Conservation (phyloP, 1,284 basidiomycete species). For the Austroboletus novae-zelandiae region DNA sequence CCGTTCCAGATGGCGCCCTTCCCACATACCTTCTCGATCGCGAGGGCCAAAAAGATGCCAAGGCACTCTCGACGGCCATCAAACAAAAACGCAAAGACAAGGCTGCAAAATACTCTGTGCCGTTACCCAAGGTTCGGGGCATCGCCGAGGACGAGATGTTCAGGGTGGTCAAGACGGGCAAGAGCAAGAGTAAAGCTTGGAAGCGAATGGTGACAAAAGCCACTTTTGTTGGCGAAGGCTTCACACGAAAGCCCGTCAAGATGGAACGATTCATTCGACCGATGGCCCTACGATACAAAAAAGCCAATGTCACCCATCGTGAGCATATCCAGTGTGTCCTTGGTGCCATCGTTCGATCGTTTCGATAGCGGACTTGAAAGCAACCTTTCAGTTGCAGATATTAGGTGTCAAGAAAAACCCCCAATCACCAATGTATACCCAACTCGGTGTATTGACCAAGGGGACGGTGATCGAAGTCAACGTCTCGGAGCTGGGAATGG, state of each 20-base stretch:
- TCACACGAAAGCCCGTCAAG: slow-evolving; percentile 98
- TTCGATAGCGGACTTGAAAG: slow-evolving; percentile 85
- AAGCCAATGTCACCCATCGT: slow-evolving; percentile 99
- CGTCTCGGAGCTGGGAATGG: slow-evolving; percentile 95
- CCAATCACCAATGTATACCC: slow-evolving; percentile 96
- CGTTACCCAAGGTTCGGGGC: slow-evolving; percentile 93
- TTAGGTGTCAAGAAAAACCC: slow-evolving; percentile 99
- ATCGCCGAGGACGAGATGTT: slow-evolving; percentile 99
- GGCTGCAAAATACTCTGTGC: slow-evolving; percentile 97
- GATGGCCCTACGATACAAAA: slow-evolving; percentile 96
- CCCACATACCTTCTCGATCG: slow-evolving; percentile 96
- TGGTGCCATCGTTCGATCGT: slow-evolving; percentile 6
- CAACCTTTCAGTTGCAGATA: slow-evolving; percentile 98
- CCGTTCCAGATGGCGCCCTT: slow-evolving; percentile 84
- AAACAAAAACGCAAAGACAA: slow-evolving; percentile 99
- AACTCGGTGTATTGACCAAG: slow-evolving; percentile 96
- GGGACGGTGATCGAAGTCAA: slow-evolving; percentile 99
- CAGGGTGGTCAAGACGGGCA: slow-evolving; percentile 98
- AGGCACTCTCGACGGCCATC: slow-evolving; percentile 95
- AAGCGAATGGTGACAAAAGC: slow-evolving; percentile 99
- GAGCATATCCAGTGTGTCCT: slow-evolving; percentile 35
- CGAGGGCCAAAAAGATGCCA: slow-evolving; percentile 96
- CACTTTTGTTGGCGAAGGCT: slow-evolving; percentile 97
- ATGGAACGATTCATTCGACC: slow-evolving; percentile 98
- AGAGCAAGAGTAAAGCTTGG: slow-evolving; percentile 96